Evolutionary conservation across 495 filamentous ascomycete species (phyloP).

Genomic region (Thozetella sp.): DNA sequence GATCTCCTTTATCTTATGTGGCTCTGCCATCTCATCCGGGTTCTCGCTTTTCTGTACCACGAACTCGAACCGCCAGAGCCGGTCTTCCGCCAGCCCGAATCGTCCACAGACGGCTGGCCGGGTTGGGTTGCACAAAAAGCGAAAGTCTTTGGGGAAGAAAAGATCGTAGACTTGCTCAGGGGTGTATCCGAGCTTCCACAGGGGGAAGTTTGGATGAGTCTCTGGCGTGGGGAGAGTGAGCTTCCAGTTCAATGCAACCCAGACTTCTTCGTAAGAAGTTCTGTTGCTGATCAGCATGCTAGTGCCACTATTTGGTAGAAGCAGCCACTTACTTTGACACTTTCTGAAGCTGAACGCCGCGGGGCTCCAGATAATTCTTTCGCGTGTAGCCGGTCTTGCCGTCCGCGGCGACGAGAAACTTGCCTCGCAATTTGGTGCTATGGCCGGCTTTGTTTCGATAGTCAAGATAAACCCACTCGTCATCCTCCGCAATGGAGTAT

Average conservation of each 20-base stretch:
- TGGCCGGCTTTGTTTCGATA: neutral
- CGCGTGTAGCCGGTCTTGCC: conserved; percentile 48
- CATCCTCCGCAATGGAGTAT: neutral
- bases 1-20: neutral
- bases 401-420: conserved; percentile 48
- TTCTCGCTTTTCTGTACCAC: neutral
- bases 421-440: conserved; percentile 17
- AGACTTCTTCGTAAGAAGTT: too few species aligned
- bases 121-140: conserved; percentile 46
- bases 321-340: too few species aligned
- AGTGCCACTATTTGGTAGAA: too few species aligned
- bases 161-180: conserved; percentile 48
- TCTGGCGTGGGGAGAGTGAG: conserved; percentile 38
- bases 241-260: conserved; percentile 47
- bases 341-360: conserved; percentile 28
- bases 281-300: too few species aligned
- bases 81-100: conserved; percentile 39
- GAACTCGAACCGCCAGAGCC: conserved; percentile 52
- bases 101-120: conserved; percentile 46
- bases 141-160: conserved; percentile 47
- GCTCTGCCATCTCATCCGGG: neutral
- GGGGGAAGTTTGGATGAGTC: conserved; percentile 45
- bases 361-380: conserved; percentile 45
- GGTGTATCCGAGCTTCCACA: conserved; percentile 45
- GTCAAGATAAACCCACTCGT: neutral